These are phyloP conservation scores for Teunomyces tritomae DNA, from an alignment of 805 yeast genomes.

Conservation along the genomic window DNA sequence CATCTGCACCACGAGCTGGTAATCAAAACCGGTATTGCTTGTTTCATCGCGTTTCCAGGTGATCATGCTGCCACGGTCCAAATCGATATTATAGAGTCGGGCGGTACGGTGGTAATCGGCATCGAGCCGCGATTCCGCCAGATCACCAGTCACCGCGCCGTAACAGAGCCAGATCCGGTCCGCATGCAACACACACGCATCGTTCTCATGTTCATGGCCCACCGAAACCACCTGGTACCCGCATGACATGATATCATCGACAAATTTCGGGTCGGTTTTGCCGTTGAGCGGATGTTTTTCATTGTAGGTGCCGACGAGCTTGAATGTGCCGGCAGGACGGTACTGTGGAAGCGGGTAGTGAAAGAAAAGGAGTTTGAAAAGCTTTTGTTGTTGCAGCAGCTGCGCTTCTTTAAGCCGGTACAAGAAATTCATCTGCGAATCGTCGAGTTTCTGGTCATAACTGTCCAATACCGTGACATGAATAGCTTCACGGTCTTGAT, in stretches of 20 bases:
- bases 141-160: constrained; percentile 36
- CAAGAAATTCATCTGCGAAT: constrained; percentile 33
- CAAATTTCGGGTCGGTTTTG: constrained; percentile 25
- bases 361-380: constrained; percentile 33
- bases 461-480: constrained; percentile 36
- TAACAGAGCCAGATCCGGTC: constrained; percentile 38
- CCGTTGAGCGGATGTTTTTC: constrained; percentile 35
- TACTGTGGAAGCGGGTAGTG: constrained; percentile 44
- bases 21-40: constrained; percentile 23
- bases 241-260: constrained; percentile 32
- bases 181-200: constrained; percentile 32
- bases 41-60: constrained; percentile 39
- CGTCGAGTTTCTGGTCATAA: constrained; percentile 22
- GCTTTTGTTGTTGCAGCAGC: background rate
- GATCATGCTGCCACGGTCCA: constrained; percentile 21
- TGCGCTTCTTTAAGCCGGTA: constrained; percentile 20
- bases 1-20: constrained; percentile 15
- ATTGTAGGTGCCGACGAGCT: constrained; percentile 37
- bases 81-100: constrained; percentile 34
- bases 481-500: constrained; percentile 17
- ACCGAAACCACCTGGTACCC: constrained; percentile 39
- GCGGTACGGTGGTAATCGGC: constrained; percentile 28
- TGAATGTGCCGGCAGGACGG: constrained; percentile 38
- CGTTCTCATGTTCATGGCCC: constrained; percentile 46
- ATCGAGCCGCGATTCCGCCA: constrained; percentile 27